A percentile compares a stretch with the other conserved stretches of the same genome.
Conservation (phyloP, 345 rosid species). For the Salix udensis region DNA sequence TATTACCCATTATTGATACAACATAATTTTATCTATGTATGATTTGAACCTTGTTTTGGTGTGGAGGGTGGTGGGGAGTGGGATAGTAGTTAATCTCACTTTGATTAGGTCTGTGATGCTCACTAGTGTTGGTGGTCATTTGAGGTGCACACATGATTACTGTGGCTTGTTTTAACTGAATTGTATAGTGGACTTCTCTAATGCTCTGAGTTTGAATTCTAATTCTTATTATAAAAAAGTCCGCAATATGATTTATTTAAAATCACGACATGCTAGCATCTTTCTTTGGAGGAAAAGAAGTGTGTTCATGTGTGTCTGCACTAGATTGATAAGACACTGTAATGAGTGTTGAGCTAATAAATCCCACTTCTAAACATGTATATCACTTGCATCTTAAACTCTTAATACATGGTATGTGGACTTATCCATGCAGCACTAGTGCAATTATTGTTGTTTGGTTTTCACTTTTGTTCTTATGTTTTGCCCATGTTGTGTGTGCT, state of each 20-base stretch:
- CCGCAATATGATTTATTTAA: too few species aligned
- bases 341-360: too few species aligned
- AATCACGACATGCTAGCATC: too few species aligned
- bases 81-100: not conserved
- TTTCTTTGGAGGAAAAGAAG: too few species aligned
- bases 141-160: not conserved
- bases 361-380: too few species aligned
- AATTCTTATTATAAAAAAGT: too few species aligned
- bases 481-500: not conserved
- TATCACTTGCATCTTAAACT: too few species aligned
- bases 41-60: conserved; percentile 1
- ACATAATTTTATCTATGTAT: not conserved
- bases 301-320: too few species aligned
- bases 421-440: not conserved
- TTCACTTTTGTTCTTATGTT: not conserved
- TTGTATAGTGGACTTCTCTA: too few species aligned
- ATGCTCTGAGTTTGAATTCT: too few species aligned
- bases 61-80: not conserved
- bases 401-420: not conserved
- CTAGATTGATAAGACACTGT: too few species aligned
- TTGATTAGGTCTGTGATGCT: not conserved
- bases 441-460: not conserved
- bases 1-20: not conserved
- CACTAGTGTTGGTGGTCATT: not conserved
- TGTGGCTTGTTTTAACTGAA: not conserved